These are phyloP conservation scores for Cryphonectria parasitica DNA, from an alignment of 2,329 filamentous ascomycete species.

Conservation along the genomic window DNA sequence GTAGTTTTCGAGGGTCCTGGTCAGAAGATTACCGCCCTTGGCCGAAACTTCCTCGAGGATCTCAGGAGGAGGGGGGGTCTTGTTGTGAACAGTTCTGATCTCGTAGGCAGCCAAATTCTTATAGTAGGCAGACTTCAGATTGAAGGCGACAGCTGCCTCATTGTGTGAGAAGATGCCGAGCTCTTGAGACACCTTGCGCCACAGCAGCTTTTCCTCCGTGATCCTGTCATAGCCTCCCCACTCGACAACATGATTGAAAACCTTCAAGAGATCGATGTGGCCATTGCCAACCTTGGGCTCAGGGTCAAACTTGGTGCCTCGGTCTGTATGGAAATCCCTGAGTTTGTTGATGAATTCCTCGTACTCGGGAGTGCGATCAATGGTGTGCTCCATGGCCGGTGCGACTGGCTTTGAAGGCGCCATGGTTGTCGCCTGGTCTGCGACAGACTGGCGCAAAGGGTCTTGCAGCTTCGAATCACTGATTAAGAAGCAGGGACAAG, in stretches of 20 bases:
- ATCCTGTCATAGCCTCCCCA: constrained; percentile 87
- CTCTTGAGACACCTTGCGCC: constrained; percentile 78
- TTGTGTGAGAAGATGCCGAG: constrained; percentile 76
- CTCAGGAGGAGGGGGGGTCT: constrained; percentile 83
- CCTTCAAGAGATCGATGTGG: constrained; percentile 75
- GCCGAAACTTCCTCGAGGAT: constrained; percentile 87
- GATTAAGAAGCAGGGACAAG: background rate
- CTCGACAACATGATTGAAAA: constrained; percentile 76
- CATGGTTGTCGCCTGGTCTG: constrained; percentile 33
- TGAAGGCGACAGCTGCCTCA: constrained; percentile 81
- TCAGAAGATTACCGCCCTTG: constrained; percentile 79
- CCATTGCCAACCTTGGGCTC: constrained; percentile 80
- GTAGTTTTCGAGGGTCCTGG: constrained; percentile 79
- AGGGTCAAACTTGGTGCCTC: constrained; percentile 77
- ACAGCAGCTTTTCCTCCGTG: constrained; percentile 81
- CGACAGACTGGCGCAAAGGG: constrained; percentile 8
- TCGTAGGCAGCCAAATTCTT: constrained; percentile 88
- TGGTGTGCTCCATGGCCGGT: constrained; percentile 40
- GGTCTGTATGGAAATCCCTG: constrained; percentile 73
- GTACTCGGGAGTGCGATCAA: constrained; percentile 71
- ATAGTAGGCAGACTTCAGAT: constrained; percentile 86
- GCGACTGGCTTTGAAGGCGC: constrained; percentile 36
- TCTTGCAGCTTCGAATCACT: background rate
- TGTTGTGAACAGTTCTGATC: constrained; percentile 75
- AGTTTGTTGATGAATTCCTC: constrained; percentile 77